These are phyloP conservation scores for Ganoderma multipileum DNA, from an alignment of 1,284 basidiomycete genomes.

Conservation along the genomic window DNA sequence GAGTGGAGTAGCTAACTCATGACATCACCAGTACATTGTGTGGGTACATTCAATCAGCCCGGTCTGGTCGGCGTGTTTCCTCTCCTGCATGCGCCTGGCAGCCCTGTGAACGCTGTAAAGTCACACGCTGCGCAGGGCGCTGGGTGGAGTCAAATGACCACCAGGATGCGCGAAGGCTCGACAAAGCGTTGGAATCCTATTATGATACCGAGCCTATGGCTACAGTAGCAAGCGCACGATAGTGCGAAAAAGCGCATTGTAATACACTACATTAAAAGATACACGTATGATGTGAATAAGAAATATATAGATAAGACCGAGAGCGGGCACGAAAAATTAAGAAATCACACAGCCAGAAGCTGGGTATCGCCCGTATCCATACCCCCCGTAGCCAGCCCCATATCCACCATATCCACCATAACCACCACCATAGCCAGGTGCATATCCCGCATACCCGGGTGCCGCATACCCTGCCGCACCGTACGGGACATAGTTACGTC, in stretches of 20 bases:
- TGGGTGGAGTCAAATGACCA: not conserved
- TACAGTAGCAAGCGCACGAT: not conserved
- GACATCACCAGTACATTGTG: not conserved
- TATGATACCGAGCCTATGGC: not conserved
- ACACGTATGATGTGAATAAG: not conserved
- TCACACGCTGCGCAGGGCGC: too few relatives aligned
- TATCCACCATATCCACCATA: not conserved
- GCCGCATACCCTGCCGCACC: not conserved
- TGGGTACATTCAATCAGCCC: not conserved
- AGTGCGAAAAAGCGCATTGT: not conserved
- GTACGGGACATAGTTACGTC: conserved; percentile 8
- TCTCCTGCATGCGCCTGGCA: too few relatives aligned
- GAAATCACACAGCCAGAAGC: conserved; percentile 11
- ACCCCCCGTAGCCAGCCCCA: not conserved
- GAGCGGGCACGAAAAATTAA: not conserved
- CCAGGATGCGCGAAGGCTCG: too few relatives aligned
- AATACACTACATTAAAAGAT: not conserved
- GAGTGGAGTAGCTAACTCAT: not conserved
- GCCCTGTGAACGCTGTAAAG: not conserved
- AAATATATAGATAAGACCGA: not conserved
- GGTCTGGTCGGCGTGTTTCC: too few relatives aligned
- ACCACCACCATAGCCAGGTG: not conserved
- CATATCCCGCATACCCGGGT: not conserved
- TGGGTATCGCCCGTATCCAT: not conserved
- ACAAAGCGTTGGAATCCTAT: too few relatives aligned